Evolutionary conservation across 495 filamentous ascomycete genomes (phyloP).

Genomic region (Hypoxylon lenormandii): DNA sequence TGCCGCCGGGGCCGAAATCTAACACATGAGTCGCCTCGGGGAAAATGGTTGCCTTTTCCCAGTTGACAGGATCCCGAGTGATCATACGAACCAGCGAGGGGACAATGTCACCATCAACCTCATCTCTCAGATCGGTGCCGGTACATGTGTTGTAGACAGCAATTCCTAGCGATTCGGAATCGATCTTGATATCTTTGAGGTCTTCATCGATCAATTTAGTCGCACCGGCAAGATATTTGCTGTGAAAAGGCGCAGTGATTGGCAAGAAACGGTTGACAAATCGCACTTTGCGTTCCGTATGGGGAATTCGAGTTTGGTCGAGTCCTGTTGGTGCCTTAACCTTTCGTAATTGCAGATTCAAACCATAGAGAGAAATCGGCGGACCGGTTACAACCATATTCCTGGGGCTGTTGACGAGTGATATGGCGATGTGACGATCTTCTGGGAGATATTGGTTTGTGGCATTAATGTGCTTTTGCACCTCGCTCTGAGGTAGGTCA

Average conservation of each 20-base stretch:
- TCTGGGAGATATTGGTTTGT: slow-evolving; percentile 95
- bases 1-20: slow-evolving; percentile 95
- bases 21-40: slow-evolving; percentile 89
- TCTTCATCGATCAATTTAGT: slow-evolving; percentile 84
- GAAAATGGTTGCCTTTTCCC: slow-evolving; percentile 93
- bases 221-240: slow-evolving; percentile 85
- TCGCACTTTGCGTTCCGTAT: slow-evolving; percentile 92
- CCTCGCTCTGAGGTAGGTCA: slow-evolving; percentile 82
- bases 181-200: slow-evolving; percentile 80
- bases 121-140: slow-evolving; percentile 80
- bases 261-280: slow-evolving; percentile 98
- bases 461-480: slow-evolving; percentile 93
- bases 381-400: slow-evolving; percentile 98
- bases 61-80: slow-evolving; percentile 88
- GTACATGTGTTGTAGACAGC: slow-evolving; percentile 89
- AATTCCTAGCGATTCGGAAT: slow-evolving; percentile 74
- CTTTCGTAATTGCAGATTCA: slow-evolving; percentile 92
- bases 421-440: slow-evolving; percentile 93
- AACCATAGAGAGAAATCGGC: slow-evolving; percentile 92
- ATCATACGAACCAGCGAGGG: slow-evolving; percentile 90
- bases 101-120: slow-evolving; percentile 73
- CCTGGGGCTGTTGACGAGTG: slow-evolving; percentile 92
- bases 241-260: slow-evolving; percentile 98
- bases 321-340: slow-evolving; percentile 96
- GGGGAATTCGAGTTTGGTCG: slow-evolving; percentile 93